phyloP scores from a whole-genome alignment of 306 rosid species.

The Trifolium subterraneum region DNA sequence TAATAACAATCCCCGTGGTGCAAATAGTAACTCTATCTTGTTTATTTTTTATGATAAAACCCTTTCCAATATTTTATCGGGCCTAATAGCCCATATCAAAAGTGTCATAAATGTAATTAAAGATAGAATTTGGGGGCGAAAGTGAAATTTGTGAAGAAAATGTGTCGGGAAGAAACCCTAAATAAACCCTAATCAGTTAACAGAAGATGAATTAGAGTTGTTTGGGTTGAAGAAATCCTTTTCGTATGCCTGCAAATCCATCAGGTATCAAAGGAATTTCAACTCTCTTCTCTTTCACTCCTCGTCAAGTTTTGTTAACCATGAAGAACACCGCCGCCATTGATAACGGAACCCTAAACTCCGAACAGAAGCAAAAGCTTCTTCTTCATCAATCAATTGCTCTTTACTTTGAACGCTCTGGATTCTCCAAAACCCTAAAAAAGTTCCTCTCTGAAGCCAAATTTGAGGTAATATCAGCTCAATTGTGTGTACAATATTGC shows the following conservation, averaged over 20 bases:
- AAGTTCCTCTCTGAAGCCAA: constrained; percentile 71
- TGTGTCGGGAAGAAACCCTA: constrained; percentile 12
- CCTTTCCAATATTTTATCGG: neutral
- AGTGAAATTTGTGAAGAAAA: neutral
- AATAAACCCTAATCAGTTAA: constrained; percentile 21
- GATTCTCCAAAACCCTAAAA: constrained; percentile 75
- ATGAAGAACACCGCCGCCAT: constrained; percentile 54
- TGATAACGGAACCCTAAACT: constrained; percentile 8
- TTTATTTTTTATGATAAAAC: neutral
- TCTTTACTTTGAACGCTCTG: constrained; percentile 54
- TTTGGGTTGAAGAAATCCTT: constrained; percentile 18
- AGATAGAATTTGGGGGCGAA: neutral
- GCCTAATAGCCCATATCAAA: neutral
- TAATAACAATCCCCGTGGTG: neutral
- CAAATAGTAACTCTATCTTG: neutral
- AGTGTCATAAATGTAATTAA: neutral
- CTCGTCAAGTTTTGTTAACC: constrained; percentile 70
- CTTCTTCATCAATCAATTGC: constrained; percentile 71
- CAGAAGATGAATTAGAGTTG: neutral
- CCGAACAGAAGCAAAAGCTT: constrained; percentile 44
- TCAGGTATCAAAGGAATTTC: constrained; percentile 39
- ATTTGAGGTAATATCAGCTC: constrained; percentile 47
- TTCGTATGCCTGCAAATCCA: constrained; percentile 62
- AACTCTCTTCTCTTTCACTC: constrained; percentile 60
- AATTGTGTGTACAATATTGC: neutral